phyloP scores from a whole-genome alignment of 257 asterid genomes.

The Solanum arcanum region DNA sequence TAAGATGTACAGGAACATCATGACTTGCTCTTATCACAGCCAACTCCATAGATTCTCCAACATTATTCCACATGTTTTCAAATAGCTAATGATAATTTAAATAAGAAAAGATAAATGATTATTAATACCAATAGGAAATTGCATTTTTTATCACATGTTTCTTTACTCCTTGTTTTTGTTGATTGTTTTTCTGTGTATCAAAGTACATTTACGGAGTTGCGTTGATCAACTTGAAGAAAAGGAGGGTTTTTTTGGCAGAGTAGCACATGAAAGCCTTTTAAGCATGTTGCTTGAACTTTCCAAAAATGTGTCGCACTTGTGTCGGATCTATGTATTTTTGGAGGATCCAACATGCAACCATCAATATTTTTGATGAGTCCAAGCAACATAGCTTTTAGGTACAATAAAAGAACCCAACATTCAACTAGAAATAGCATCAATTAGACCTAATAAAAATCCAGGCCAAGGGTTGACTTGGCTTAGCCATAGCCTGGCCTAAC shows the following conservation, averaged over 20 bases:
- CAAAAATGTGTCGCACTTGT: too few species aligned
- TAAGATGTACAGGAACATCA: neutral
- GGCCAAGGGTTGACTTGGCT: too few species aligned
- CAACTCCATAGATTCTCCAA: neutral
- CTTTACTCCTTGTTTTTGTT: neutral
- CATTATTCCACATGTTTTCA: neutral
- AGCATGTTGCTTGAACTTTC: too few species aligned
- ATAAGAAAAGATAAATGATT: neutral
- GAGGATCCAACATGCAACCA: too few species aligned
- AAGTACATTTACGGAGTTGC: neutral
- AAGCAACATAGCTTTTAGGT: too few species aligned
- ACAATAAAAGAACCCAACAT: too few species aligned
- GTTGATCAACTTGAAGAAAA: neutral
- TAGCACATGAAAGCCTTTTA: too few species aligned
- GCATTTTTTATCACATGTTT: neutral
- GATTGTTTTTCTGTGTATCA: neutral
- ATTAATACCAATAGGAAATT: neutral
- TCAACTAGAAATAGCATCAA: too few species aligned
- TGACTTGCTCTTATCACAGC: neutral
- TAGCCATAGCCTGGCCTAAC: too few species aligned
- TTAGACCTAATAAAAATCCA: too few species aligned
- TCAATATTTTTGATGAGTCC: too few species aligned
- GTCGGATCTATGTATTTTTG: too few species aligned
- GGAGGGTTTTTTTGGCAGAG: neutral
- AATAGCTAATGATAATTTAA: neutral